phyloP scores from a whole-genome alignment of 306 rosid species.

The Quercus berberidifolia region DNA sequence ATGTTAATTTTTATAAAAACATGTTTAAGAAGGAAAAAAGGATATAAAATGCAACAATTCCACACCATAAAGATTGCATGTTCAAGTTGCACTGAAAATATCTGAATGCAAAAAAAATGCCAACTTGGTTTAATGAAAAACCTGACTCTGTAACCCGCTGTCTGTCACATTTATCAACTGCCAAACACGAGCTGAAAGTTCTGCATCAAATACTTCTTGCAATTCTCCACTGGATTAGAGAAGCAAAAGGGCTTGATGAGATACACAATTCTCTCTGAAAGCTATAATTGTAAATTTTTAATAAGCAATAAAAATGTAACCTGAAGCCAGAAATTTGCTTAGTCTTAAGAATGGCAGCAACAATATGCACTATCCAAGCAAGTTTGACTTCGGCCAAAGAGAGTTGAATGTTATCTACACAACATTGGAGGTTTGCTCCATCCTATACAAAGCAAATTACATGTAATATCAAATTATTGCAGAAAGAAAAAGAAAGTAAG shows the following conservation, averaged over 20 bases:
- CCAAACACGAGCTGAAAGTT: conserved; percentile 93
- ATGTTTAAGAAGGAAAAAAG: too few relatives aligned
- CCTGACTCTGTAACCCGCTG: conserved; percentile 93
- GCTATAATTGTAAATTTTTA: too few relatives aligned
- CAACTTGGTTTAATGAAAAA: conserved; percentile 11
- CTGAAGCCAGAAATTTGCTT: conserved; percentile 92
- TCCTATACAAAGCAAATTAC: too few relatives aligned
- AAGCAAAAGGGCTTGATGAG: conserved; percentile 7
- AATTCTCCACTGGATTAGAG: conserved; percentile 64
- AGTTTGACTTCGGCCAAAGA: conserved; percentile 83
- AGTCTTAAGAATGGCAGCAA: conserved; percentile 88
- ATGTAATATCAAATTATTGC: too few relatives aligned
- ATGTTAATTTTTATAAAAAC: too few relatives aligned
- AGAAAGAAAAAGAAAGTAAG: too few relatives aligned
- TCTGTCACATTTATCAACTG: conserved; percentile 87
- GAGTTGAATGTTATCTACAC: conserved; percentile 58
- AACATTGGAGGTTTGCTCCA: too few relatives aligned
- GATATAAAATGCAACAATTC: too few relatives aligned
- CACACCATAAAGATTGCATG: too few relatives aligned
- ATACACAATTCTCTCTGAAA: too few relatives aligned
- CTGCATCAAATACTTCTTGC: conserved; percentile 95
- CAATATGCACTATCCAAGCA: conserved; percentile 95
- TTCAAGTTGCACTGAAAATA: too few relatives aligned
- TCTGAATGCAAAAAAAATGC: too few relatives aligned
- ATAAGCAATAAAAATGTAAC: conserved; percentile 32